These are phyloP conservation scores for Colletotrichum gigasporum DNA, from an alignment of 2,329 filamentous ascomycete species.

Conservation along the genomic window DNA sequence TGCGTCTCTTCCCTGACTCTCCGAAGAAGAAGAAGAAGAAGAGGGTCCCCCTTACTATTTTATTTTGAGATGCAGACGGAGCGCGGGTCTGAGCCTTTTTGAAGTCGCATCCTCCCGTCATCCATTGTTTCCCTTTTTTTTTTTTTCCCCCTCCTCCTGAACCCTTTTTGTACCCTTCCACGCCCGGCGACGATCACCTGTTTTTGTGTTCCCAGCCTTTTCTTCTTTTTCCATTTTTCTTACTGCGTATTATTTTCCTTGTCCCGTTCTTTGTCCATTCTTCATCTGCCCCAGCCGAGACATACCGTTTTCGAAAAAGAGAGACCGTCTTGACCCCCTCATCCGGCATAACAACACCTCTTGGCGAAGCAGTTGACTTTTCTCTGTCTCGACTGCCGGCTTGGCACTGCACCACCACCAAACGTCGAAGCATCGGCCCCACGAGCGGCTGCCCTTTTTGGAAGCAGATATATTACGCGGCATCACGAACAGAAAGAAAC, in stretches of 20 bases:
- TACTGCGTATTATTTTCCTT: neutral
- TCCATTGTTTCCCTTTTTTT: neutral
- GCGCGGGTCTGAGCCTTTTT: slow-evolving; percentile 21
- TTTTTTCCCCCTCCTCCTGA: neutral
- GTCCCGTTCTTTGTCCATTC: too few relatives aligned
- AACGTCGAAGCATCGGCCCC: neutral
- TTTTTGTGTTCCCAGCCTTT: neutral
- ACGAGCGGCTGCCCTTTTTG: slow-evolving; percentile 19
- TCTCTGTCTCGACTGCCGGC: slow-evolving; percentile 14
- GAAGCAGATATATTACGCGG: neutral
- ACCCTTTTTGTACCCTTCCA: neutral
- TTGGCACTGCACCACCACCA: slow-evolving; percentile 16
- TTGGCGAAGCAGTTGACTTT: slow-evolving; percentile 14
- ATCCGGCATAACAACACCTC: neutral
- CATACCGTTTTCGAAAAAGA: too few relatives aligned
- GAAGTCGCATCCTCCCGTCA: slow-evolving; percentile 3
- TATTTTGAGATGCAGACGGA: too few relatives aligned
- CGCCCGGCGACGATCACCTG: neutral
- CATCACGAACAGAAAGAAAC: too few relatives aligned
- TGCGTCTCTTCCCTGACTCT: neutral
- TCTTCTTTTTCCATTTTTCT: neutral
- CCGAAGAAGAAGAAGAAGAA: neutral
- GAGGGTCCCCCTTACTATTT: too few relatives aligned
- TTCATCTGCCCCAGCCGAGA: too few relatives aligned
- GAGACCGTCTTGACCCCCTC: neutral